A percentile compares a stretch with the other conserved stretches of the same genome.
Conservation (phyloP, 305 asterid genomes). For the Solanum hybrid region DNA sequence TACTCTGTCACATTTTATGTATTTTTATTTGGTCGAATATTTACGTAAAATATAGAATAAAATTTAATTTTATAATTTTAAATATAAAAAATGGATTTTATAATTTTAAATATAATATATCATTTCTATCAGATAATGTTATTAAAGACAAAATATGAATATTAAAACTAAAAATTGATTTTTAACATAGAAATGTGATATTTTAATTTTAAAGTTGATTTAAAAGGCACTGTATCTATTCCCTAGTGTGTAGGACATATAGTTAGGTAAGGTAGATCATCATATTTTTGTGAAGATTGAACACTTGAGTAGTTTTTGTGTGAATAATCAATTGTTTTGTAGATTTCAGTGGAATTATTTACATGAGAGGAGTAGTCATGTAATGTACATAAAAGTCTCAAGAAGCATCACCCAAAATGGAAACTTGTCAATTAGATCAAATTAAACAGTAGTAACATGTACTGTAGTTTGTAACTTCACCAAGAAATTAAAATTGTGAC, state of each 20-base stretch:
- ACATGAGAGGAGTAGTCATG: not conserved
- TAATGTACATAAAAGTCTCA: not conserved
- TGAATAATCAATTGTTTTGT: not conserved
- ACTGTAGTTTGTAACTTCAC: not conserved
- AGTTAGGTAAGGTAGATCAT: not conserved
- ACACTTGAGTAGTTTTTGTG: not conserved
- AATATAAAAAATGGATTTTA: not conserved
- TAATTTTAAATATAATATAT: not conserved
- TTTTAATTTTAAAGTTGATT: not conserved
- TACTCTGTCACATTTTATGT: not conserved
- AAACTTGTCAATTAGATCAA: not conserved
- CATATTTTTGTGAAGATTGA: not conserved
- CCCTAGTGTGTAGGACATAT: not conserved
- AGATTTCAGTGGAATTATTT: not conserved
- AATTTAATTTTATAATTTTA: not conserved
- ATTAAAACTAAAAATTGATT: not conserved
- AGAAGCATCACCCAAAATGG: not conserved
- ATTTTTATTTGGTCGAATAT: not conserved
- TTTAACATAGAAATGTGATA: not conserved
- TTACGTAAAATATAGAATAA: not conserved
- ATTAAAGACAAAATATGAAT: not conserved
- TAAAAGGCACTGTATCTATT: not conserved
- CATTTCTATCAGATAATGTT: not conserved
- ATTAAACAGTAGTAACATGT: not conserved
- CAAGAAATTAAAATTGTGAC: not conserved